Base-by-base conservation (phyloP, 495 filamentous ascomycete genomes). In the Talaromyces proteolyticus region DNA sequence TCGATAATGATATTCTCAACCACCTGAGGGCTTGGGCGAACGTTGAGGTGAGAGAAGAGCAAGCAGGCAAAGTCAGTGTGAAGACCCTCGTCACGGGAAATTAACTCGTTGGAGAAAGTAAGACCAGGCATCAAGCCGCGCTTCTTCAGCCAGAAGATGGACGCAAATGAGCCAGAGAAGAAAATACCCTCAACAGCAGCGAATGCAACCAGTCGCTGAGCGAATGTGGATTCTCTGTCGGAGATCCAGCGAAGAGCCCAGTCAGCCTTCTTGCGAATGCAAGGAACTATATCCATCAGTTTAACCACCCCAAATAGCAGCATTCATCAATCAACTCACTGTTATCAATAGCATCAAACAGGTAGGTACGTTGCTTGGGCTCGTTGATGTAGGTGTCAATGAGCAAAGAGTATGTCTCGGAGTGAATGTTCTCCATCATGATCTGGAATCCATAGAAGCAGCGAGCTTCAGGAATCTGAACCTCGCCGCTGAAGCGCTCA, bases 371-470 rank as follows among this genome's bases (percentile, higher is more conserved):
- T 76, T 98, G 93, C 69, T 89, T 87, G 51, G 90, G 89, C 77
- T 98, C 93, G 78, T 95, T 96, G 78, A 98, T 94, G 74, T 99
- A 99, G 53, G 94, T 99, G 63, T 99, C 93, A 67, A 99, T 99
- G 57, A 99, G 85, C 12, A 99, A 83, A 26, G 92, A 96, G 81
- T 99, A 99, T 42, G 93, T 99, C 74, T 99, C 93, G 22, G 93
- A 95, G 82, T 99, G 93, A 62, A 99, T 96, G 76, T 99, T 99
- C 82, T 99, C 93, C 88, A 99, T 97, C 93, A 99, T 99, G 77
- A 99, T 99, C 75, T 99, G 93, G 81, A 99, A 99, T 56, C 93
- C 93, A 68, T 98, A 98, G 82, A 98, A 98, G 84, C 93, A 97
- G 66, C 93, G 90, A 49, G 93, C 93, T 75, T 98, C 93, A 26